phyloP scores from a whole-genome alignment of 768 basidiomycete species.

The Agaricus blazei region DNA sequence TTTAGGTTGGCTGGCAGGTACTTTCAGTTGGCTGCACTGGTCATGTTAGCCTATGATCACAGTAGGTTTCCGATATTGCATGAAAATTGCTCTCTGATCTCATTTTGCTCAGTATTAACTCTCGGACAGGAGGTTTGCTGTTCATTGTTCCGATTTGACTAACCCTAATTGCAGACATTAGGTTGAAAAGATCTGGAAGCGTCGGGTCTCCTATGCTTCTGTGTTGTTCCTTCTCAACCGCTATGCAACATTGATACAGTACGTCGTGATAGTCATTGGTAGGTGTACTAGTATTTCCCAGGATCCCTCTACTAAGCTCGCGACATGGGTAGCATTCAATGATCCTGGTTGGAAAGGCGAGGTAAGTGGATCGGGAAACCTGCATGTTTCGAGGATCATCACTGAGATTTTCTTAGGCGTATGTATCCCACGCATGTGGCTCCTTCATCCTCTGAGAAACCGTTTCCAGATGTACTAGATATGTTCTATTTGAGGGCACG shows the following conservation, averaged over 20 bases:
- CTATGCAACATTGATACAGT: constrained; percentile 23
- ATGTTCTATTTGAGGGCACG: constrained; percentile 23
- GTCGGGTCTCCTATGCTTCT: constrained; percentile 17
- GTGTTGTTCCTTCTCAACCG: constrained; percentile 26
- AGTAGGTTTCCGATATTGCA: constrained; percentile 4
- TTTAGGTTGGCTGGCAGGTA: constrained; percentile 13
- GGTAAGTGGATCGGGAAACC: constrained; percentile 10
- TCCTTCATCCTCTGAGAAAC: neutral
- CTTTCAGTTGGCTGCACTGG: constrained; percentile 18
- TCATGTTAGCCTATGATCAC: constrained; percentile 18
- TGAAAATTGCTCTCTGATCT: neutral
- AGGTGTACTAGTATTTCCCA: neutral
- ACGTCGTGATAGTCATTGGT: constrained; percentile 21
- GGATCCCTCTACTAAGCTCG: too few relatives aligned
- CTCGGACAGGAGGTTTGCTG: constrained; percentile 10
- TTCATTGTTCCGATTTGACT: neutral
- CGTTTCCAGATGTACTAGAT: constrained; percentile 16
- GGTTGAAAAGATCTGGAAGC: constrained; percentile 24
- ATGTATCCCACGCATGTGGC: neutral
- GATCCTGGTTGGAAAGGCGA: constrained; percentile 18
- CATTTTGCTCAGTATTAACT: constrained; percentile 2
- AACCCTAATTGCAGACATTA: neutral
- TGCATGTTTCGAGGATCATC: too few relatives aligned
- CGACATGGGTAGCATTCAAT: constrained; percentile 16
- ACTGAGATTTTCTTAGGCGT: neutral